These are phyloP conservation scores for Malassezia sympodialis DNA, from an alignment of 1,284 basidiomycete genomes.

Conservation along the genomic window DNA sequence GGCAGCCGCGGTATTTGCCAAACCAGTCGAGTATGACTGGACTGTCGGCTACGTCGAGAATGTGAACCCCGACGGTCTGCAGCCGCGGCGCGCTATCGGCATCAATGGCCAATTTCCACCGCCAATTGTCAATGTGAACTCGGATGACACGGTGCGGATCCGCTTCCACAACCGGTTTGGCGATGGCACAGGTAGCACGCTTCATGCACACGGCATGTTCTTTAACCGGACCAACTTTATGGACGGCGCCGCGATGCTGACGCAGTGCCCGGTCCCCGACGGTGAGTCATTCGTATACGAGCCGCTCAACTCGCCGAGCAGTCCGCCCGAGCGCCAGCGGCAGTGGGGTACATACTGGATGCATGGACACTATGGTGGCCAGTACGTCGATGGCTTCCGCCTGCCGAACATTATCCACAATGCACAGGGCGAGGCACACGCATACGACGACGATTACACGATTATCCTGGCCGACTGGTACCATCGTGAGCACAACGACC, in stretches of 20 bases:
- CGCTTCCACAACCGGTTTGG: conserved; percentile 19
- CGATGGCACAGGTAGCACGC: conserved; percentile 16
- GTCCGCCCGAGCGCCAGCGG: conserved; percentile 49
- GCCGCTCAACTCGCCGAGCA: conserved; percentile 60
- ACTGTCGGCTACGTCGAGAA: conserved; percentile 55
- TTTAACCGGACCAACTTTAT: conserved; percentile 63
- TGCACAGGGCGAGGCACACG: conserved; percentile 48
- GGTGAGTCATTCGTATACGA: conserved; percentile 65
- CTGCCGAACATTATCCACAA: conserved; percentile 62
- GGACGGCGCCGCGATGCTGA: conserved; percentile 72
- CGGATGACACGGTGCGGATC: conserved; percentile 18
- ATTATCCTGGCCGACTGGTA: conserved; percentile 71
- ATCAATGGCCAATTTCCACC: conserved; percentile 13
- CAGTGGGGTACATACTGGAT: conserved; percentile 74
- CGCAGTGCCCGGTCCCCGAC: conserved; percentile 79
- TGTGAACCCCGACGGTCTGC: conserved; percentile 39
- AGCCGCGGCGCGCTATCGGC: conserved; percentile 19
- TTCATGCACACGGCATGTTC: conserved; percentile 64
- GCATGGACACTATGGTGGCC: conserved; percentile 23
- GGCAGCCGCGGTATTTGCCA: background rate
- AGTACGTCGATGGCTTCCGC: conserved; percentile 60
- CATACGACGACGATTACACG: conserved; percentile 85
- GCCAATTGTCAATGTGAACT: conserved; percentile 19
- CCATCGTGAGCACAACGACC: conserved; percentile 29
- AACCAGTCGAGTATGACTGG: conserved; percentile 51